Conservation (phyloP, 2,329 filamentous ascomycete genomes). For the Aspergillus chevalieri region DNA sequence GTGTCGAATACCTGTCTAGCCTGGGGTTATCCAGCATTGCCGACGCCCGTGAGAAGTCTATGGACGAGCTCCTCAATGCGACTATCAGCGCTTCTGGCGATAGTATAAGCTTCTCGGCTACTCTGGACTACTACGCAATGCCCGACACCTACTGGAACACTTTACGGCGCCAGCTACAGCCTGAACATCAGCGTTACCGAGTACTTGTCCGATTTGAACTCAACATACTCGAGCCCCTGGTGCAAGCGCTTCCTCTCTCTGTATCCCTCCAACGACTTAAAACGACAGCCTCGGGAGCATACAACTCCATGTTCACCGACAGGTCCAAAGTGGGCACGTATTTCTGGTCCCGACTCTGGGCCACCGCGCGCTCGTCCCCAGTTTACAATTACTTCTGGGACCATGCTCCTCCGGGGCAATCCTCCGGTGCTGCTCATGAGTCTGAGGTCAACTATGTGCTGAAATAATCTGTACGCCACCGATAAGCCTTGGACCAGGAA, state of each 20-base stretch:
- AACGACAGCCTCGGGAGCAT: slow-evolving; percentile 10
- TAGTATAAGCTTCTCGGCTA: slow-evolving; percentile 1
- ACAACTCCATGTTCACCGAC: slow-evolving; percentile 19
- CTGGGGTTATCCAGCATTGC: slow-evolving; percentile 1
- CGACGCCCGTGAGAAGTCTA: slow-evolving; percentile 1
- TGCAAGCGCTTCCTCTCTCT: background rate
- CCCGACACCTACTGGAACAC: slow-evolving; percentile 21
- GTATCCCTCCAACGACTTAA: slow-evolving; percentile 10
- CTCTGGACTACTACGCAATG: slow-evolving; percentile 15
- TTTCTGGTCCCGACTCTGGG: slow-evolving; percentile 18
- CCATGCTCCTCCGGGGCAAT: slow-evolving; percentile 20
- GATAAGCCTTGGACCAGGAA: slow-evolving; percentile 13
- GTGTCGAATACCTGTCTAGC: background rate
- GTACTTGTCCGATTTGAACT: slow-evolving; percentile 11
- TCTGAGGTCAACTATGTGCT: slow-evolving; percentile 25
- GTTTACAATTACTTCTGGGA: slow-evolving; percentile 25
- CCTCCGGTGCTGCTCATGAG: slow-evolving; percentile 20
- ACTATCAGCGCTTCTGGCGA: background rate
- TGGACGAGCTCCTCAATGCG: slow-evolving; percentile 1
- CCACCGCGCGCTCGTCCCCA: slow-evolving; percentile 6
- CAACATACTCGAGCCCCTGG: background rate
- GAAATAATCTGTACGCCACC: slow-evolving; percentile 23
- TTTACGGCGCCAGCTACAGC: slow-evolving; percentile 17
- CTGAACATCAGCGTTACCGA: slow-evolving; percentile 15
- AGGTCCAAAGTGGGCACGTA: slow-evolving; percentile 21